These are phyloP conservation scores for Canavalia ensiformis DNA, from an alignment of 306 rosid genomes.

Conservation along the genomic window DNA sequence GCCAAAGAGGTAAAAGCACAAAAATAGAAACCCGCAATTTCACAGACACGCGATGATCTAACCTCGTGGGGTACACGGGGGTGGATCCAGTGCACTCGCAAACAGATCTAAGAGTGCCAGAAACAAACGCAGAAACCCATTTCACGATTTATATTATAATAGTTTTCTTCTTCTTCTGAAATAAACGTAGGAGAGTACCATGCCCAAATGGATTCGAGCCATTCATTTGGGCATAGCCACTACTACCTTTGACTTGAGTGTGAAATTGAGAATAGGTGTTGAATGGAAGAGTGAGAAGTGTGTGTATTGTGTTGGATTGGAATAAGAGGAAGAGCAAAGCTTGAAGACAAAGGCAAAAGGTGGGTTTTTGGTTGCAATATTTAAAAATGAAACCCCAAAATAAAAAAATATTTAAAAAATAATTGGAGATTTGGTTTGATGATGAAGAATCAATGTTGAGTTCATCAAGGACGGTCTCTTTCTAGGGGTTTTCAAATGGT, in stretches of 20 bases:
- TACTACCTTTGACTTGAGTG: background rate
- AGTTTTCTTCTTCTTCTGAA: constrained; percentile 16
- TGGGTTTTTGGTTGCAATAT: constrained; percentile 28
- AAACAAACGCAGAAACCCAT: constrained; percentile 46
- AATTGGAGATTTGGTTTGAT: constrained; percentile 50
- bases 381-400: background rate
- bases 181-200: constrained; percentile 23
- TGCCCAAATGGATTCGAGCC: constrained; percentile 22
- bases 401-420: background rate
- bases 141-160: constrained; percentile 23
- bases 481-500: constrained; percentile 59
- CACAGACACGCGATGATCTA: constrained; percentile 46
- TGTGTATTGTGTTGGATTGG: background rate
- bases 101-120: constrained; percentile 53
- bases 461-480: constrained; percentile 54
- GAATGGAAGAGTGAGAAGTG: constrained; percentile 9
- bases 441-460: constrained; percentile 52
- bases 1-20: background rate
- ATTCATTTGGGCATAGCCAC: constrained; percentile 30
- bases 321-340: constrained; percentile 36
- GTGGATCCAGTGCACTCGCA: constrained; percentile 43
- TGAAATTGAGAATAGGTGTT: constrained; percentile 4
- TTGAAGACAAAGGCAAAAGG: constrained; percentile 23
- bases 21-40: background rate
- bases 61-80: constrained; percentile 44